Evolutionary conservation across 2,329 filamentous ascomycete genomes (phyloP), one percentile per base, ranked within the genome.

Genomic region (Chaetomiaceae sp.): DNA sequence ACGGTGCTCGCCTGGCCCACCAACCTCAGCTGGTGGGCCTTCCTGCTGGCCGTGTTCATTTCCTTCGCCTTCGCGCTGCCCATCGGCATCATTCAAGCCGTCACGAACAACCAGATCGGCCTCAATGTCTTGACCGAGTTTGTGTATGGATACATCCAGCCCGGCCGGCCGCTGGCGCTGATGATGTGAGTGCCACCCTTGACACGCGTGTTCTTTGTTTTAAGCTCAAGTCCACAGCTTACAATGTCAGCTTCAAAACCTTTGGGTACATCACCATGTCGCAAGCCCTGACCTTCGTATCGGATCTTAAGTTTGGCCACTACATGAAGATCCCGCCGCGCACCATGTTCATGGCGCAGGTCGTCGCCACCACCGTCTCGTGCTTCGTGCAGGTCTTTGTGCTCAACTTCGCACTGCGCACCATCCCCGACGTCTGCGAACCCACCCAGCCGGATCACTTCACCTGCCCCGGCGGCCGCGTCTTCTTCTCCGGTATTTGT

Each of bases 51-150:
- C 3, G 72, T 88, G 3, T 65, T 73, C 42, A 81, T 88, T 48
- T 77, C 83, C 0, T 76, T 79, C 46, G 64, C 72, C 8, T 87
- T 84, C 60, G 70, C 81, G 8, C 64, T 87, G 11, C 83, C 83
- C 0, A 81, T 82, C 38, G 80, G 80, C 33, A 85, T 87, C 48
- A 78, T 88, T 27, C 75, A 85, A 57, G 84, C 82, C 30, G 72
- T 82, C 4, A 84, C 84, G 4, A 81, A 86, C 58, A 82, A 83
- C 61, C 69, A 86, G 67, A 81, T 87, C 30, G 83, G 82, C 2
- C 68, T 88, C 29, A 88, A 88, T 52, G 83, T 89, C 20, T 68
- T 88, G 51, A 86, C 83, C 1, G 84, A 87, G 65, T 86, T 88
- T 53, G 68, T 89, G 4, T 79, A 81, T 48, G 85, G 85, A 1